phyloP scores from a whole-genome alignment of 1,284 basidiomycete species.

The Pterulicium gracile region DNA sequence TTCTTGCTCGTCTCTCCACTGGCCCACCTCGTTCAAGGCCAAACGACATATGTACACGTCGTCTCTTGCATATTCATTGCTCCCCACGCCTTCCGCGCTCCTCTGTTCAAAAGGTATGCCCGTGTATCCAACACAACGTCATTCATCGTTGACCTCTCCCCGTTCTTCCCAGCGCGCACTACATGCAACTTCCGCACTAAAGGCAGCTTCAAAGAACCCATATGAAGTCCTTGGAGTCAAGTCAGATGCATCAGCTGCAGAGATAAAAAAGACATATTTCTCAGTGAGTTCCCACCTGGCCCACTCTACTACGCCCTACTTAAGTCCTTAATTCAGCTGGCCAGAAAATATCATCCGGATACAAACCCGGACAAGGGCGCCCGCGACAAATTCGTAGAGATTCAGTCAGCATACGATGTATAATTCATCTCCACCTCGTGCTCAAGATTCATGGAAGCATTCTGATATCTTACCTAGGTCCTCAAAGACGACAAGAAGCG shows the following conservation, averaged over 20 bases:
- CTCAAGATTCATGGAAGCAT: slow-evolving; percentile 7
- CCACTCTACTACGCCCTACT: slow-evolving; percentile 6
- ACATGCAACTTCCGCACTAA: slow-evolving; percentile 52
- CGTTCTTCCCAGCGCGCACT: slow-evolving; percentile 59
- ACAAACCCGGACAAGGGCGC: slow-evolving; percentile 90
- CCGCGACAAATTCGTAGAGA: slow-evolving; percentile 92
- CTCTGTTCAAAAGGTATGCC: slow-evolving; percentile 5
- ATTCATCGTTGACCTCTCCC: no score
- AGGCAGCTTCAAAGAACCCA: slow-evolving; percentile 71
- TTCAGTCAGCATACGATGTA: slow-evolving; percentile 96
- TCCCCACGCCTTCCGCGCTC: not conserved
- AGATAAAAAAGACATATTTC: slow-evolving; percentile 98
- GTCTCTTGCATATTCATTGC: slow-evolving; percentile 1
- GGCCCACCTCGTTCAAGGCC: slow-evolving; percentile 9
- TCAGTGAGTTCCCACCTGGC: slow-evolving; percentile 41
- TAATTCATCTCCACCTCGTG: slow-evolving; percentile 19
- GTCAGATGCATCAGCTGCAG: slow-evolving; percentile 73
- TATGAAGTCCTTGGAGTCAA: slow-evolving; percentile 86
- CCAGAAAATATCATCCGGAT: slow-evolving; percentile 97
- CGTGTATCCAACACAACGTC: not conserved
- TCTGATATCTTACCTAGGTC: slow-evolving; percentile 37
- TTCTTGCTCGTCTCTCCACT: not conserved
- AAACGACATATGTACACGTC: slow-evolving; percentile 10
- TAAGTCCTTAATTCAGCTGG: slow-evolving; percentile 50
- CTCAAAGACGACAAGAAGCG: slow-evolving; percentile 93